These are phyloP conservation scores for Tranzscheliella williamsii DNA, from an alignment of 1,284 basidiomycete species.

Conservation along the genomic window DNA sequence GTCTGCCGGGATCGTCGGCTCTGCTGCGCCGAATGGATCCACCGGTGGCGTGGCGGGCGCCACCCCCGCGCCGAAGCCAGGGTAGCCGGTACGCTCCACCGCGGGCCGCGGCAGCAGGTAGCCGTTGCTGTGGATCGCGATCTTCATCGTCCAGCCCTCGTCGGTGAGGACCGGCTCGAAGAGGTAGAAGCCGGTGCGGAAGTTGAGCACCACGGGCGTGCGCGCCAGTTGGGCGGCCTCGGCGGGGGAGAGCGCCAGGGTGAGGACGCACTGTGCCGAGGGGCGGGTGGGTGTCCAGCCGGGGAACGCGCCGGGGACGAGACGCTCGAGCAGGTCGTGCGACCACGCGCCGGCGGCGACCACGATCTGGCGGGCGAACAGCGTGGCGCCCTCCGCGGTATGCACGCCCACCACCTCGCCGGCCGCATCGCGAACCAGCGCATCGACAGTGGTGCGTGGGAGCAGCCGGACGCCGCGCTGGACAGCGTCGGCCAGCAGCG, in stretches of 20 bases:
- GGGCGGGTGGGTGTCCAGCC: slow-evolving; percentile 24
- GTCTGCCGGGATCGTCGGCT: slow-evolving; percentile 66
- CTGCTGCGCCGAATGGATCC: slow-evolving; percentile 6
- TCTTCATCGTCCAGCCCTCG: slow-evolving; percentile 65
- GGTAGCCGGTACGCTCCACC: slow-evolving; percentile 18
- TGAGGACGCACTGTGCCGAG: slow-evolving; percentile 71
- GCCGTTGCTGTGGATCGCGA: slow-evolving; percentile 72
- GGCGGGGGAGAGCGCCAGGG: slow-evolving; percentile 72
- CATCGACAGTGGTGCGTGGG: slow-evolving; percentile 67
- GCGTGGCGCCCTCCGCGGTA: slow-evolving; percentile 69
- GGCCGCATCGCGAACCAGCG: slow-evolving; percentile 2
- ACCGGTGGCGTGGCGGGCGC: not conserved
- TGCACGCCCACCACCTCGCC: slow-evolving; percentile 68
- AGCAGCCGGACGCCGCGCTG: slow-evolving; percentile 70
- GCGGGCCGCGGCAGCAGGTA: slow-evolving; percentile 65
- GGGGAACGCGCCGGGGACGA: slow-evolving; percentile 10
- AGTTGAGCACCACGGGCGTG: slow-evolving; percentile 75
- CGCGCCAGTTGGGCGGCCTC: slow-evolving; percentile 70
- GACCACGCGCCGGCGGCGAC: slow-evolving; percentile 82
- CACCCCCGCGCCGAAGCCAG: slow-evolving; percentile 1
- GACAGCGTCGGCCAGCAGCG: slow-evolving; percentile 68
- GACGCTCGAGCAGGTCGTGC: slow-evolving; percentile 68
- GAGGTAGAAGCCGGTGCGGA: slow-evolving; percentile 63
- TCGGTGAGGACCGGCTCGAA: slow-evolving; percentile 67
- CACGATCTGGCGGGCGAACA: slow-evolving; percentile 68